Conservation (phyloP, 1,139 yeast species). For the Nakaseomyces uthaithaninus region DNA sequence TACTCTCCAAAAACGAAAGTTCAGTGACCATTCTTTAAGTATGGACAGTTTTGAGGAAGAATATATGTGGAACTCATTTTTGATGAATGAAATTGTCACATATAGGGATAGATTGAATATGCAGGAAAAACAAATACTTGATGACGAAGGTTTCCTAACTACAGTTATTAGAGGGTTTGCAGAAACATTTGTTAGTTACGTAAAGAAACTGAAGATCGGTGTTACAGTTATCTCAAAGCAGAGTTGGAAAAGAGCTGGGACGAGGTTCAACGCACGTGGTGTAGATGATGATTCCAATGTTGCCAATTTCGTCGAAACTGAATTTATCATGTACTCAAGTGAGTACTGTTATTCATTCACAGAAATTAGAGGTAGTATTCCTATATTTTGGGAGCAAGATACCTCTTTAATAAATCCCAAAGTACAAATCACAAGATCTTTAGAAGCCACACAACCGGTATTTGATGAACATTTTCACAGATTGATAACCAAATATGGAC, state of each 20-base stretch:
- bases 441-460: conserved; percentile 88
- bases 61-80: conserved; percentile 94
- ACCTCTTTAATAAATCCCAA: conserved; percentile 71
- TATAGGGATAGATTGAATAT: conserved; percentile 66
- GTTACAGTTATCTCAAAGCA: conserved; percentile 83
- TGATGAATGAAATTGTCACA: conserved; percentile 74
- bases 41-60: conserved; percentile 63
- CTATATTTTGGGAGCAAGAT: conserved; percentile 97
- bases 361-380: conserved; percentile 90
- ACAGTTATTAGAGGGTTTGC: conserved; percentile 95
- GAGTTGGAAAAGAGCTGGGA: conserved; percentile 94
- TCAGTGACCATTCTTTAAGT: conserved; percentile 39
- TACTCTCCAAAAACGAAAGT: conserved; percentile 67
- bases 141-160: conserved; percentile 72
- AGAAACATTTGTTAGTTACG: conserved; percentile 50
- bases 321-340: conserved; percentile 58
- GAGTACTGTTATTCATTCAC: conserved; percentile 64
- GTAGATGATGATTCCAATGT: conserved; percentile 92
- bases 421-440: conserved; percentile 80
- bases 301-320: conserved; percentile 95
- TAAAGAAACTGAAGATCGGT: conserved; percentile 46
- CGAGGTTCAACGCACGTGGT: conserved; percentile 89
- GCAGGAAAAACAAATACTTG: conserved; percentile 51
- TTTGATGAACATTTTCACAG: conserved; percentile 73
- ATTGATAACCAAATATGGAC: conserved; percentile 69